Base-by-base conservation (phyloP, 257 asterid species). In the Forsythia viridissima region DNA sequence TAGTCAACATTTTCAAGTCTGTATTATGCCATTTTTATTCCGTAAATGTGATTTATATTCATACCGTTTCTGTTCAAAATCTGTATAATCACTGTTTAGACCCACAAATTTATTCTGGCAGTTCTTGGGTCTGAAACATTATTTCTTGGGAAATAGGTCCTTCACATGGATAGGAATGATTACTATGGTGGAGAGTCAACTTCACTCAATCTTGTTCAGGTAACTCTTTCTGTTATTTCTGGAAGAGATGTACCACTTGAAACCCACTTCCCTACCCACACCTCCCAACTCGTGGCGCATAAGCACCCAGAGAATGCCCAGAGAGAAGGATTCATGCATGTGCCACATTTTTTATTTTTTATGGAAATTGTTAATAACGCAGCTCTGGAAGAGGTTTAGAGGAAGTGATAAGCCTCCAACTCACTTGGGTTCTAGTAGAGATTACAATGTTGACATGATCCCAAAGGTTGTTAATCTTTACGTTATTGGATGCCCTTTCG, bases 111-210 rank as follows among this genome's bases (percentile, higher is more conserved):
- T 24, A 30, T 59, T 21, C 72, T 74, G 24, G 24, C 68, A 48
- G 48, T 39, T 79, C 37, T 78, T 44, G 83, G 76, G 52, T 6
- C 39, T 80, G 76, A 77, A 46, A 12, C 13, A 30, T 57, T 39
- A 41, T 43, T 70, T 70, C 66, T 69, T 69, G 77, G 76, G 71
- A 65, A 79, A 74, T 80, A 89, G 93, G 93, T 89, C 52, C 87
- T 89, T 41, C 93, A 89, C 71, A 88, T 90, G 93, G 92, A 88
- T 75, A 88, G 93, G 78, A 90, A 90, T 79, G 93, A 90, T 83
- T 89, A 89, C 72, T 89, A 90, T 74, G 93, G 93, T 77, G 93
- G 93, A 79, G 93, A 90, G 73, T 83, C 92, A 44, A 86, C 92
- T 72, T 90, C 93, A 9, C 93, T 90, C 80, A 88, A 90, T 77